phyloP scores from a whole-genome alignment of 805 yeast genomes.

The Lachancea lanzarotensis region DNA sequence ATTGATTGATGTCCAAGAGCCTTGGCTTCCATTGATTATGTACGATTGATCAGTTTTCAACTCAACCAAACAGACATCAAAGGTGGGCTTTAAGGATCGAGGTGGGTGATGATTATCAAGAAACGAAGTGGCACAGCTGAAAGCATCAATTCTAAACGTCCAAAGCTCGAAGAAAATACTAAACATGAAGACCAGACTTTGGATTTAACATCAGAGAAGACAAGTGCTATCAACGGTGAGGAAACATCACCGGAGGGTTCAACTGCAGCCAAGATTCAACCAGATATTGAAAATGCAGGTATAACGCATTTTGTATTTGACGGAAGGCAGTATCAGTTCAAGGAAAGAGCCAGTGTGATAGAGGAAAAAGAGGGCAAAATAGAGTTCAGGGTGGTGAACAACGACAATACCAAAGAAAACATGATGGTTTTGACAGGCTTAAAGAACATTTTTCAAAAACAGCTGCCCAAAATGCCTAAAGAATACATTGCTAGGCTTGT shows the following conservation, averaged over 20 bases:
- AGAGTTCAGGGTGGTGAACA: conserved; percentile 93
- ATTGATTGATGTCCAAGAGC: not conserved
- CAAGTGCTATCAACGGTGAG: not conserved
- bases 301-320: conserved; percentile 45
- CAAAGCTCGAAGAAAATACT: conserved; percentile 9
- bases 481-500: conserved; percentile 93
- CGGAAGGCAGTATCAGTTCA: conserved; percentile 74
- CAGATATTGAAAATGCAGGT: conserved; percentile 31
- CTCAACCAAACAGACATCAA: not conserved
- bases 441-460: conserved; percentile 94
- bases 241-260: conserved; percentile 8
- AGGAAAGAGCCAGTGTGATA: conserved; percentile 87
- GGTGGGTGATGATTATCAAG: conserved; percentile 12
- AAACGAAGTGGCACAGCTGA: conserved; percentile 20
- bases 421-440: conserved; percentile 90
- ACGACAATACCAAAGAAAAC: conserved; percentile 81
- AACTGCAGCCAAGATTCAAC: conserved; percentile 8
- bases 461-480: conserved; percentile 96
- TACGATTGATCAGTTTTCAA: not conserved
- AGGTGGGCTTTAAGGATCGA: too few relatives aligned
- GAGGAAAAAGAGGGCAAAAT: conserved; percentile 92
- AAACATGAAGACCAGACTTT: conserved; percentile 14
- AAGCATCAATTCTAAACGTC: conserved; percentile 16
- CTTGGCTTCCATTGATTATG: not conserved
- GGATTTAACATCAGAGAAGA: conserved; percentile 1